Evolutionary conservation across 176 grass and related monocot genomes (phyloP), one percentile per base, ranked within the genome.

Genomic region (Poa pratensis): DNA sequence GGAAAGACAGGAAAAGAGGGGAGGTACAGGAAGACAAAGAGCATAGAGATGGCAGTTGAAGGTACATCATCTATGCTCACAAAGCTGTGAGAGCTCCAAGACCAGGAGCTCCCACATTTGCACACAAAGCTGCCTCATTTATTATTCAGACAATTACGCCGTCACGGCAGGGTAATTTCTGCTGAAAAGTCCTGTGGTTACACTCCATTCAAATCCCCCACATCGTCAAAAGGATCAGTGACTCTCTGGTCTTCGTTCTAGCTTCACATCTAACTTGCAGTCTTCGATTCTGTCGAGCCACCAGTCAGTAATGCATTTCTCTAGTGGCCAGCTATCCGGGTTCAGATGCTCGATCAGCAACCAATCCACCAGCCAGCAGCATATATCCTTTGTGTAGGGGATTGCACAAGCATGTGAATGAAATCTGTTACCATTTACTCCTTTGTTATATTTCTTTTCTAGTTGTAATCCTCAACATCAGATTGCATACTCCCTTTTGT

Each of bases 331-430:
- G 13, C 14, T 73, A 17, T 14, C 5, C 0, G 0, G n/a, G 69
- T 6, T 72, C 5, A 72, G 69, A 43, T 72, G 20, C 5, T 46
- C 6, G 40, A 72, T 72, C 40, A 72, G 69, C n/a, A 15, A 45
- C 69, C 40, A 46, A 15, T 2, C 69, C 5, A 5, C 69, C 69
- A 48, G 22, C 42, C 13, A 7, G 22, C 3, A 11, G 12, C n/a
- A 46, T 10, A 73, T 24, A 73, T 26, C 13, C 6, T 73, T 48
- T 1, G 42, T 1, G 10, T 16, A 46, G n/a, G 40, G 40, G 40
- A 73, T 48, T 73, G 42, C n/a, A 73, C 69, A 73, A 73, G 42
- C 42, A 48, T 11, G 23, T 50, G 45, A 64, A 30, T 64, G 61
- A 16, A 59, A 45, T 42, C 34, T 11, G 37, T 42, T 16, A 43